Evolutionary conservation across 768 basidiomycete species (phyloP), one percentile per base, ranked within the genome.

Genomic region (Psilocybe tampanensis): DNA sequence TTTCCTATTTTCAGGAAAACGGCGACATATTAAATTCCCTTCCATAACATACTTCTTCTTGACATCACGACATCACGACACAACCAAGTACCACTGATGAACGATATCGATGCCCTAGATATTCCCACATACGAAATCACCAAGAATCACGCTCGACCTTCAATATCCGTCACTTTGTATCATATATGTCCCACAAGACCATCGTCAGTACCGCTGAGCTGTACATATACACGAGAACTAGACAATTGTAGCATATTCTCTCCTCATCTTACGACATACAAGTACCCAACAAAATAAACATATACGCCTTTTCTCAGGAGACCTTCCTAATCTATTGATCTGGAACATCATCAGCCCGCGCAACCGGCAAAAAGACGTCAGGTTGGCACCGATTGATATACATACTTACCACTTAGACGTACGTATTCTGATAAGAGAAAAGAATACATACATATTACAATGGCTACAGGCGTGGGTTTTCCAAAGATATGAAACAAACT

Each of bases 51-150:
- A 22, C 41, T 42, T 53, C 54, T 52, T 56, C 52, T n/a, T 18
- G 45, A 21, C 61, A 59, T 54, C 42, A 39, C 53, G 54, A 61
- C 60, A 61, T 60, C 51, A 55, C 49, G 17, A 29, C 58, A 59
- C 24, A 19, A 11, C 12, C 6, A 18, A 39, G 7, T 39, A 26
- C 50, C 43, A 21, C 34, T 29, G 33, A 44, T 26, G 41, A 36
- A 24, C 48, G 47, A 24, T 26, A 47, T 39, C 36, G 36, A 39
- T 39, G 15, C 6, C 36, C 12, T 39, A 13, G 7, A 39, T 3
- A 29, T 29, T 29, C 36, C 12, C 36, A 39, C 36, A 39, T 39
- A 39, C 36, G 36, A 13, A 39, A 39, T 39, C 36, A 15, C 12
- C 6, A n/a, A 39, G 12, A 39, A 39, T n/a, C 36, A 39, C 36